Conservation (phyloP, 2,329 filamentous ascomycete species). For the Phaeosphaeria sp. region DNA sequence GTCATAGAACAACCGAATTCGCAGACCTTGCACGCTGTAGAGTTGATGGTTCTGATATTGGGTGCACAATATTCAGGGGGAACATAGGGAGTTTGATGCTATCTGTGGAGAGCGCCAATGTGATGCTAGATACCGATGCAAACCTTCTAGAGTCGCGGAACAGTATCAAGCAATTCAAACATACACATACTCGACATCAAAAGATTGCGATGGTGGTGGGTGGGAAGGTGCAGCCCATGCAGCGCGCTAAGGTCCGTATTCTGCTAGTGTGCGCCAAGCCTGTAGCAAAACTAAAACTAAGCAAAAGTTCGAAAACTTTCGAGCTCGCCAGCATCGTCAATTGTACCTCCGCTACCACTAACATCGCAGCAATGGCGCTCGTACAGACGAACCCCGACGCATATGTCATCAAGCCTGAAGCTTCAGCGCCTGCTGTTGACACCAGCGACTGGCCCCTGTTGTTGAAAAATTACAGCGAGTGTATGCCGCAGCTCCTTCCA, state of each 20-base stretch:
- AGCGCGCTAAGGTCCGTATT: neutral
- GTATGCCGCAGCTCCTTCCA: slow-evolving; percentile 62
- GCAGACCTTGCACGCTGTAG: too few relatives aligned
- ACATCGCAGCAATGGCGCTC: slow-evolving; percentile 43
- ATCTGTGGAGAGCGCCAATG: too few relatives aligned
- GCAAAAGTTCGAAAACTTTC: slow-evolving; percentile 29
- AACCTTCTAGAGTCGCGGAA: neutral
- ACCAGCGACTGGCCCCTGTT: slow-evolving; percentile 92
- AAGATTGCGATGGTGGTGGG: neutral
- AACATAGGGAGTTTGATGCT: too few relatives aligned
- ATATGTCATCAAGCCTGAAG: slow-evolving; percentile 91
- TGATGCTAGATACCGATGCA: neutral
- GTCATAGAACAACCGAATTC: too few relatives aligned
- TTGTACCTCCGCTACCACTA: slow-evolving; percentile 31
- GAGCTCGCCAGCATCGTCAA: slow-evolving; percentile 34
- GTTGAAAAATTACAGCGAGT: slow-evolving; percentile 93
- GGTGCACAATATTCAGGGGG: too few relatives aligned
- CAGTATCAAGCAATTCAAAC: neutral
- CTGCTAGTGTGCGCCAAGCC: slow-evolving; percentile 3
- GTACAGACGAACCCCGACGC: slow-evolving; percentile 62
- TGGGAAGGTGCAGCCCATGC: neutral
- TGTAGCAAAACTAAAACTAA: slow-evolving; percentile 15
- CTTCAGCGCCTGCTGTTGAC: slow-evolving; percentile 76
- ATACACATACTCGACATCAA: neutral
- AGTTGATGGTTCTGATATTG: too few relatives aligned